phyloP scores from a whole-genome alignment of 2,329 filamentous ascomycete genomes.

The Emmonsiellopsis sp. region DNA sequence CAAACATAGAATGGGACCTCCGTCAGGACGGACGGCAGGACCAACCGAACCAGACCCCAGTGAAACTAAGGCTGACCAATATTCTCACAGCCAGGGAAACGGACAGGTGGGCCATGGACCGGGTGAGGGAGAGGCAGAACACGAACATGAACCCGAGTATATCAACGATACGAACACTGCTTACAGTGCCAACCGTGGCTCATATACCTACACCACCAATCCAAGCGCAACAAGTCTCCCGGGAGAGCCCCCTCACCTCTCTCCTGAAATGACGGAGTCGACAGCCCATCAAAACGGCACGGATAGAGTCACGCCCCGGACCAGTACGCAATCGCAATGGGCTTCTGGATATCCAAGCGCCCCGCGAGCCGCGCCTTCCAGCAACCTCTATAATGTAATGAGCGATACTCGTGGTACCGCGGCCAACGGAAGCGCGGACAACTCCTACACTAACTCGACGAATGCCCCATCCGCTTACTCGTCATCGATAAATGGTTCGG shows the following conservation, averaged over 20 bases:
- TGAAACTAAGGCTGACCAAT: conserved; percentile 58
- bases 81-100: conserved; percentile 45
- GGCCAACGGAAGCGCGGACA: conserved; percentile 56
- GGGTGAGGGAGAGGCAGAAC: conserved; percentile 60
- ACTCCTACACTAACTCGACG: conserved; percentile 61
- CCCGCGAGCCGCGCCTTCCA: conserved; percentile 58
- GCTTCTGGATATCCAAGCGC: conserved; percentile 67
- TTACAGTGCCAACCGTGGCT: conserved; percentile 62
- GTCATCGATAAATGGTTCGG: conserved; percentile 57
- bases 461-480: conserved; percentile 49
- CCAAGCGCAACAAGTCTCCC: conserved; percentile 57
- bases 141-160: conserved; percentile 68
- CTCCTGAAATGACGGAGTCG: conserved; percentile 74
- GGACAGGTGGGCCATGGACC: conserved; percentile 46
- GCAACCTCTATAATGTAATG: conserved; percentile 83
- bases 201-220: conserved; percentile 67
- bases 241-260: conserved; percentile 66
- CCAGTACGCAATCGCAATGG: conserved; percentile 68
- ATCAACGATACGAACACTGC: conserved; percentile 66
- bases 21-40: conserved; percentile 53
- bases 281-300: conserved; percentile 70
- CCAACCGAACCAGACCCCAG: conserved; percentile 56
- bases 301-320: conserved; percentile 69
- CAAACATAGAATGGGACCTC: conserved; percentile 84
- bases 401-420: conserved; percentile 62